A percentile compares a stretch with the other conserved stretches of the same genome.
Conservation (phyloP, 2,329 filamentous ascomycete species). For the Cephalotrichum gorgonifer region DNA sequence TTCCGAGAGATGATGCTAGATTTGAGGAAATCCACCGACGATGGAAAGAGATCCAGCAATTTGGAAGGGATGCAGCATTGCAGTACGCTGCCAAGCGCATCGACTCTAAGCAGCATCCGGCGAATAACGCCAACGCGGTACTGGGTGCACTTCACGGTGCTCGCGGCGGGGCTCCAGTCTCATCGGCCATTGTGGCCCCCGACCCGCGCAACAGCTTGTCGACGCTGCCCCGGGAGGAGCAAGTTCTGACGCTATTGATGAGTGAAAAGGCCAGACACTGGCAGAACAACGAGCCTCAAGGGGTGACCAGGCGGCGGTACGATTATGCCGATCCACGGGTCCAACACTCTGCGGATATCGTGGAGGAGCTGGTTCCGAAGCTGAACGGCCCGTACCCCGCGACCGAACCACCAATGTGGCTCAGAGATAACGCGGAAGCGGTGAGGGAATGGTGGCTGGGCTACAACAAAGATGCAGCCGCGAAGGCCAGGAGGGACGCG, state of each 20-base stretch:
- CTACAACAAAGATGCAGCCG: conserved; percentile 27
- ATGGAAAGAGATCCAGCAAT: conserved; percentile 34
- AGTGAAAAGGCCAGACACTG: conserved; percentile 34
- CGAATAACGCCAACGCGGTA: conserved; percentile 28
- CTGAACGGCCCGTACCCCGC: conserved; percentile 37
- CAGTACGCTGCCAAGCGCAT: conserved; percentile 33
- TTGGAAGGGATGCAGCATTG: conserved; percentile 30
- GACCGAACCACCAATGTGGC: conserved; percentile 40
- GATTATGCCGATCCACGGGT: conserved; percentile 32
- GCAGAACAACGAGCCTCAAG: conserved; percentile 26
- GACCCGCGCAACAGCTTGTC: conserved; percentile 12
- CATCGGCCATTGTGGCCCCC: neutral
- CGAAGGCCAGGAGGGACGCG: conserved; percentile 26
- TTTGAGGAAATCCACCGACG: conserved; percentile 39
- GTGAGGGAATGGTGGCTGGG: conserved; percentile 43
- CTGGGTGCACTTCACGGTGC: conserved; percentile 13
- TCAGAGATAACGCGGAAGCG: conserved; percentile 33
- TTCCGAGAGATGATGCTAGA: conserved; percentile 28
- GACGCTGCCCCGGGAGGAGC: neutral
- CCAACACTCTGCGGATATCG: conserved; percentile 28
- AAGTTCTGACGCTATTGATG: conserved; percentile 27
- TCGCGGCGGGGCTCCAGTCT: neutral
- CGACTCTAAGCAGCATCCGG: conserved; percentile 23
- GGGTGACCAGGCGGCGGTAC: conserved; percentile 15
- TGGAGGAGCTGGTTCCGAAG: conserved; percentile 31